Conservation (phyloP, 169 alveolate genomes). For the Plasmodium knowlesi region DNA sequence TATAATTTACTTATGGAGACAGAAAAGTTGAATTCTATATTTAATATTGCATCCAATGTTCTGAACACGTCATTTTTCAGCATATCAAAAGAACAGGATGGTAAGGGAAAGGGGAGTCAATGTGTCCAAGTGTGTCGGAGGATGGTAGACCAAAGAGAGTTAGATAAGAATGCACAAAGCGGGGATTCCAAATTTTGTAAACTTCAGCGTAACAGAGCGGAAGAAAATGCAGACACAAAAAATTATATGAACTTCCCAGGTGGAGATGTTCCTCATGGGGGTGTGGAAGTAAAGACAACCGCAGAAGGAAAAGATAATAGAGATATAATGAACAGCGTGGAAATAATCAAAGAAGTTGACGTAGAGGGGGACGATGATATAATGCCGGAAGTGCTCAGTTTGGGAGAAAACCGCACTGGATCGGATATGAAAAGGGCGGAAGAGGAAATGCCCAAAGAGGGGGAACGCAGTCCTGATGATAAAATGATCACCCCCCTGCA, state of each 20-base stretch:
- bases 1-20: constrained; percentile 61
- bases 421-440: background rate
- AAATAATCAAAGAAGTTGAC: background rate
- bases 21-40: constrained; percentile 46
- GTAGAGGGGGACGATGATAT: background rate
- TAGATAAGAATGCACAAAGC: background rate
- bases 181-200: background rate
- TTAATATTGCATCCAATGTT: constrained; percentile 65
- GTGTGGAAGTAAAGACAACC: background rate
- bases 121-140: background rate
- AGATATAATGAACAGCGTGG: background rate
- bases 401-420: background rate
- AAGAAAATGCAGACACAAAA: background rate
- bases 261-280: background rate
- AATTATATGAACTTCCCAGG: background rate
- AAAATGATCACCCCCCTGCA: background rate
- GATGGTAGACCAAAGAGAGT: background rate
- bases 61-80: constrained; percentile 50
- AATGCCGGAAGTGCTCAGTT: background rate
- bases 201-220: background rate
- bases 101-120: background rate
- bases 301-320: background rate
- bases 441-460: background rate
- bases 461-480: background rate
- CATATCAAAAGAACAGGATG: constrained; percentile 24